phyloP scores from a whole-genome alignment of 2,329 filamentous ascomycete genomes.

The Arachnomyces sp. region DNA sequence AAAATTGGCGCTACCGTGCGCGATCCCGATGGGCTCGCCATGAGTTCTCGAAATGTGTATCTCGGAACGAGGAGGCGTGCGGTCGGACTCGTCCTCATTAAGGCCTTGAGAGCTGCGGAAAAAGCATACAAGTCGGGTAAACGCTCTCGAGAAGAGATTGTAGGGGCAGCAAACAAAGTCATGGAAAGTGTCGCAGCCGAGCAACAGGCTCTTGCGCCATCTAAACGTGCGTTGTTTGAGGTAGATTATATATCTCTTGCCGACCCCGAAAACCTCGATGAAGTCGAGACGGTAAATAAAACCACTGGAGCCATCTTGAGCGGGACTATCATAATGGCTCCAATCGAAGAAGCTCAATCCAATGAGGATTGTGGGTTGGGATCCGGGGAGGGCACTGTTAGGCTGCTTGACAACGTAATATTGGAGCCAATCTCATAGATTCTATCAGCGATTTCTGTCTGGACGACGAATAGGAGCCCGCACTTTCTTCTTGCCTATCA shows the following conservation, averaged over 20 bases:
- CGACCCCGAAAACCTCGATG: slow-evolving; percentile 73
- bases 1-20: slow-evolving; percentile 66
- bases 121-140: slow-evolving; percentile 51
- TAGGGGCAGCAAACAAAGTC: slow-evolving; percentile 60
- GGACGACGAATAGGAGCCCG: neutral
- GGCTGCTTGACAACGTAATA: slow-evolving; percentile 91
- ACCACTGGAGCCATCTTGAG: slow-evolving; percentile 72
- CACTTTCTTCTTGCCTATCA: too few relatives aligned
- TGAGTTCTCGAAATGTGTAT: slow-evolving; percentile 92
- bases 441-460: neutral
- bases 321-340: slow-evolving; percentile 81
- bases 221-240: slow-evolving; percentile 62
- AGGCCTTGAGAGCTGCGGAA: slow-evolving; percentile 63
- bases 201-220: slow-evolving; percentile 53
- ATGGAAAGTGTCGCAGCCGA: slow-evolving; percentile 46
- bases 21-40: slow-evolving; percentile 72
- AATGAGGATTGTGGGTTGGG: slow-evolving; percentile 67
- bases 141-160: slow-evolving; percentile 54
- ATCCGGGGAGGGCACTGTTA: slow-evolving; percentile 63
- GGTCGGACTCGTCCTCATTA: slow-evolving; percentile 63
- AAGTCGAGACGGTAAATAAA: slow-evolving; percentile 63
- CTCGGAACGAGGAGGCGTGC: slow-evolving; percentile 65
- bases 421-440: slow-evolving; percentile 34
- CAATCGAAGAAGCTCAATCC: slow-evolving; percentile 59
- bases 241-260: slow-evolving; percentile 89